A percentile compares a stretch with the other conserved stretches of the same genome.
Evolutionary conservation across 1,284 basidiomycete species (phyloP).

Genomic region (Puccinia novopanici): DNA sequence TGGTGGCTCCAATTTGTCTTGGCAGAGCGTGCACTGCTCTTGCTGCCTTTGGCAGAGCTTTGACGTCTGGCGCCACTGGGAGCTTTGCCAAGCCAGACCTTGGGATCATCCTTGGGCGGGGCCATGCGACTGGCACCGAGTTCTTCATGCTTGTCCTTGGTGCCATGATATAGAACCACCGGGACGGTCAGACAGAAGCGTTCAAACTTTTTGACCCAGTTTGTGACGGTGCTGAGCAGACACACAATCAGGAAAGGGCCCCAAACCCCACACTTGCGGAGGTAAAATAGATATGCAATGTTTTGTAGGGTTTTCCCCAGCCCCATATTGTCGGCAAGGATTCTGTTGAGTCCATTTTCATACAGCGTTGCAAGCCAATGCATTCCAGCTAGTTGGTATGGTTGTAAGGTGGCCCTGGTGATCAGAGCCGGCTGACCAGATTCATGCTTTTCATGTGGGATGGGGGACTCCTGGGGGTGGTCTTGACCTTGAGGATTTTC

Average conservation of each 20-base stretch:
- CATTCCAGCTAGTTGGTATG: constrained; percentile 90
- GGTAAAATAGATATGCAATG: constrained; percentile 85
- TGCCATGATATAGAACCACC: constrained; percentile 85
- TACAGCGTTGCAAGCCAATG: constrained; percentile 94
- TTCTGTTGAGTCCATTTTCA: constrained; percentile 91
- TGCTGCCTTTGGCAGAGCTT: constrained; percentile 47
- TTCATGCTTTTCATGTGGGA: constrained; percentile 14
- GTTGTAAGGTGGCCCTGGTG: constrained; percentile 79
- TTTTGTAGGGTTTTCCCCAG: constrained; percentile 90
- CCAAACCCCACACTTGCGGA: constrained; percentile 73
- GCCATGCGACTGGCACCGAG: constrained; percentile 51
- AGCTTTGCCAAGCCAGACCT: constrained; percentile 52
- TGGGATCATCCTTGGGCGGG: constrained; percentile 57
- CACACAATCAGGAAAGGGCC: constrained; percentile 86
- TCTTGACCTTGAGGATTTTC: constrained; percentile 25
- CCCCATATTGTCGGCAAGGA: constrained; percentile 89
- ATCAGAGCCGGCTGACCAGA: constrained; percentile 72
- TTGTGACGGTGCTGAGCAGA: constrained; percentile 85
- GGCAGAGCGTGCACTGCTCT: constrained; percentile 41
- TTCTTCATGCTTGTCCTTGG: constrained; percentile 69
- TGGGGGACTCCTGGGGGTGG: neutral
- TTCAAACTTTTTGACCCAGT: constrained; percentile 84
- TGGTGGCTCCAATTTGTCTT: constrained; percentile 47
- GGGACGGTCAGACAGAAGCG: constrained; percentile 77
- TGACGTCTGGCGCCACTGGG: neutral